Percentiles rank a stretch among this genome's conserved stretches.
Conservation (phyloP, 2,329 filamentous ascomycete genomes). For the Microascus cirrosus region DNA sequence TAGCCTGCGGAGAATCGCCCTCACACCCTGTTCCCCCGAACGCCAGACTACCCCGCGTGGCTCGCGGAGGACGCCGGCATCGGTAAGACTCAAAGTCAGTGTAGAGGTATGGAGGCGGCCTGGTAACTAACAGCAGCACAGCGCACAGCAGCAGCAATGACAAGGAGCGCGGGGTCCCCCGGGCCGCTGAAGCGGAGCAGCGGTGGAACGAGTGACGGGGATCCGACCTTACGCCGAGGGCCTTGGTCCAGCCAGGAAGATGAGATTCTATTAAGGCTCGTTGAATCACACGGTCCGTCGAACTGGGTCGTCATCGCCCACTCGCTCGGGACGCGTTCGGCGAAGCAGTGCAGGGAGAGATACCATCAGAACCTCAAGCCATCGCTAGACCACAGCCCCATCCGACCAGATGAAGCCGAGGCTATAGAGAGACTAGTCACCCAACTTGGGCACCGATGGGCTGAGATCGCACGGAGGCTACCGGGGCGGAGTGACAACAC, state of each 20-base stretch:
- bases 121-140: background rate
- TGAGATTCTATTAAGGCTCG: conserved; percentile 55
- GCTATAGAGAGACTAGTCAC: conserved; percentile 68
- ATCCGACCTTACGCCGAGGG: conserved; percentile 33
- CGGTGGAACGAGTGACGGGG: background rate
- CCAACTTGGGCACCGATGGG: conserved; percentile 80
- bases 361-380: conserved; percentile 91
- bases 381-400: conserved; percentile 60
- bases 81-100: background rate
- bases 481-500: conserved; percentile 85
- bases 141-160: background rate
- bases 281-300: conserved; percentile 59
- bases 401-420: conserved; percentile 57
- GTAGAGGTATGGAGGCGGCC: background rate
- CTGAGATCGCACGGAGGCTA: conserved; percentile 76
- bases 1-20: background rate
- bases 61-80: background rate
- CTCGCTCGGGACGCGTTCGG: conserved; percentile 64
- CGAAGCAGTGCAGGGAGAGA: conserved; percentile 91
- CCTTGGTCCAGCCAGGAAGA: conserved; percentile 79
- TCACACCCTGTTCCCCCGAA: background rate
- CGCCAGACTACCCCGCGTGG: background rate
- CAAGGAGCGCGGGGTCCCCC: background rate
- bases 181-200: background rate
- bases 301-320: conserved; percentile 87